phyloP scores from a whole-genome alignment of 1,284 basidiomycete genomes.

The Trichosporon sp. region DNA sequence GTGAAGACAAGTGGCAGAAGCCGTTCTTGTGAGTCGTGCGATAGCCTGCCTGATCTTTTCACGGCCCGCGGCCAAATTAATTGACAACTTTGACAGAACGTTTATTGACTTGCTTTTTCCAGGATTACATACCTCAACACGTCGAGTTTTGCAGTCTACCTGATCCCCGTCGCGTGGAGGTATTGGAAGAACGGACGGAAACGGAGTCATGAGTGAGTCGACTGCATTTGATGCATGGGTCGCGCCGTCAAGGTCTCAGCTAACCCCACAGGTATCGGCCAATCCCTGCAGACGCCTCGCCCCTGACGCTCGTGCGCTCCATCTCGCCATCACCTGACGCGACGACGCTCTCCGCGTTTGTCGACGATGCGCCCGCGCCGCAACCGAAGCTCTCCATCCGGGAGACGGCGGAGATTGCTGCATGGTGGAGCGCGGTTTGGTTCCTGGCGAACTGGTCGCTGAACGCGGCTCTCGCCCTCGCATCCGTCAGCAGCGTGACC shows the following conservation, averaged over 20 bases:
- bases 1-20: constrained; percentile 53
- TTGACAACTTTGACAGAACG: not conserved
- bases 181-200: constrained; percentile 26
- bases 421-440: constrained; percentile 80
- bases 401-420: constrained; percentile 76
- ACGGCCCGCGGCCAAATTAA: constrained; percentile 16
- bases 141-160: constrained; percentile 81
- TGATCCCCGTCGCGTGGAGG: constrained; percentile 64
- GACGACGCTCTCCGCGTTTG: constrained; percentile 35
- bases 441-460: constrained; percentile 89
- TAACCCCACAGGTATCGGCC: constrained; percentile 15
- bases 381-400: constrained; percentile 61
- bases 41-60: constrained; percentile 5
- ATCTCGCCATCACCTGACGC: constrained; percentile 27
- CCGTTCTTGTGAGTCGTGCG: constrained; percentile 53
- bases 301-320: constrained; percentile 27
- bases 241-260: not conserved
- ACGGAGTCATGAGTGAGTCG: constrained; percentile 14
- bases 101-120: not conserved
- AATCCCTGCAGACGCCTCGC: constrained; percentile 20
- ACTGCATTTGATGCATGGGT: not conserved
- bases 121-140: constrained; percentile 58
- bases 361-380: constrained; percentile 20
- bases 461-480: constrained; percentile 78
- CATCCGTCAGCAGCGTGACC: constrained; percentile 87